Base-by-base conservation (phyloP, 2,329 filamentous ascomycete species). In the Berkeleyomyces rouxiae region DNA sequence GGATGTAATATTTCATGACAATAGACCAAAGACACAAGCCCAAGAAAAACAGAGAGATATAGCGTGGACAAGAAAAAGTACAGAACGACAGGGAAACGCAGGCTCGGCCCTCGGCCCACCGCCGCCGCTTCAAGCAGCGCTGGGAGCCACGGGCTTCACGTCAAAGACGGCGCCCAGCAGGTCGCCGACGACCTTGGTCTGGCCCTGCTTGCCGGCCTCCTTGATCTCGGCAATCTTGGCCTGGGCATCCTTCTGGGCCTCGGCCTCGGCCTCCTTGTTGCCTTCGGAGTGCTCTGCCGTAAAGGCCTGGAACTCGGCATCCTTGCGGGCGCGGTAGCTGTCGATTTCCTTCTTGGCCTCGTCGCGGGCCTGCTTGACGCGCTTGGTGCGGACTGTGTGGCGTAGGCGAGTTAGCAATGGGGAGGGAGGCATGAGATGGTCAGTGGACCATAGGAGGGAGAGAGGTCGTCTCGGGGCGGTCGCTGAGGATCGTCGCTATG, bases 291-390 rank as follows among this genome's bases (percentile, higher is more conserved):
- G 92, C 92, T 97, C 78, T 67, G 89, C 81, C 79, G 97, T 90
- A 70, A 95, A 97, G 72, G 87, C 86, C 80, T 93, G 92, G 79
- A 90, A 97, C 75, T 97, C 92, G 43, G 88, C 82, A 71, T 99
- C 93, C 79, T 96, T 99, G 70, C 86, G 77, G 70, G 85, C 82
- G 73, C 85, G 84, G 79, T 99, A 97, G 63, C 90, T 87, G 68
- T 96, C 88, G 71, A 99, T 96, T 75, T 99, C 92, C 77, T 95
- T 95, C 78, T 96, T 95, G 66, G 93, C 93, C 76, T 99, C 93
- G 72, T 88, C 85, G 72, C 92, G 88, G 67, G 93, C 93, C 78
- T 97, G 93, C 77, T 90, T 95, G 76, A 99, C 90, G 72, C 90
- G 86, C 81, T 96, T 96, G 66, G 93, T 96, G 72, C 93, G 90